Conservation (phyloP, 2,329 filamentous ascomycete species). For the Cladosporium sp. region DNA sequence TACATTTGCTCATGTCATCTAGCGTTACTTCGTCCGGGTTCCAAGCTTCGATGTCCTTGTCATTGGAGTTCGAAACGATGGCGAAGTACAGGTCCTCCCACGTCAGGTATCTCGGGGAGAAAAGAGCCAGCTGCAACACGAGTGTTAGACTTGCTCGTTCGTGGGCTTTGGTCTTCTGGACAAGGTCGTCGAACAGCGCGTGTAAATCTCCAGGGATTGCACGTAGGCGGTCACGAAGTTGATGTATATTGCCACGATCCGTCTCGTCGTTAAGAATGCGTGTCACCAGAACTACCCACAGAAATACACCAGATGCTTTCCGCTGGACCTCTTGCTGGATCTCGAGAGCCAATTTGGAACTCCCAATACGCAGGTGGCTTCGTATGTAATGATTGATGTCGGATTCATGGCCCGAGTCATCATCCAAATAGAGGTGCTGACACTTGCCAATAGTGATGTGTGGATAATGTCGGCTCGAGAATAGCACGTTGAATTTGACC, state of each 20-base stretch:
- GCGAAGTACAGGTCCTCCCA: slow-evolving; percentile 46
- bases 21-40: slow-evolving; percentile 13
- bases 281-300: slow-evolving; percentile 46
- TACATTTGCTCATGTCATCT: slow-evolving; percentile 31
- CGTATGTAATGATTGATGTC: background rate
- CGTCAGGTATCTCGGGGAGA: slow-evolving; percentile 40
- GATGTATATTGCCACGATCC: slow-evolving; percentile 26
- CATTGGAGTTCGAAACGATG: slow-evolving; percentile 32
- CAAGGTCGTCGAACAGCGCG: slow-evolving; percentile 49
- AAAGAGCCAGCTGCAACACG: slow-evolving; percentile 54
- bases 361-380: too few relatives aligned
- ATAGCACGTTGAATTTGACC: slow-evolving; percentile 31
- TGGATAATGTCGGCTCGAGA: slow-evolving; percentile 42
- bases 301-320: slow-evolving; percentile 42
- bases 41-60: slow-evolving; percentile 14
- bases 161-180: slow-evolving; percentile 24
- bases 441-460: background rate
- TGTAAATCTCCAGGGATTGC: slow-evolving; percentile 41
- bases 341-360: slow-evolving; percentile 20
- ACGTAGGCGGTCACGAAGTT: slow-evolving; percentile 31
- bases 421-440: background rate
- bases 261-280: slow-evolving; percentile 44
- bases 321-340: slow-evolving; percentile 34
- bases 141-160: slow-evolving; percentile 22
- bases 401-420: background rate